phyloP scores from a whole-genome alignment of 768 basidiomycete genomes.

The Tylopilus plumbeoviolaceoides region DNA sequence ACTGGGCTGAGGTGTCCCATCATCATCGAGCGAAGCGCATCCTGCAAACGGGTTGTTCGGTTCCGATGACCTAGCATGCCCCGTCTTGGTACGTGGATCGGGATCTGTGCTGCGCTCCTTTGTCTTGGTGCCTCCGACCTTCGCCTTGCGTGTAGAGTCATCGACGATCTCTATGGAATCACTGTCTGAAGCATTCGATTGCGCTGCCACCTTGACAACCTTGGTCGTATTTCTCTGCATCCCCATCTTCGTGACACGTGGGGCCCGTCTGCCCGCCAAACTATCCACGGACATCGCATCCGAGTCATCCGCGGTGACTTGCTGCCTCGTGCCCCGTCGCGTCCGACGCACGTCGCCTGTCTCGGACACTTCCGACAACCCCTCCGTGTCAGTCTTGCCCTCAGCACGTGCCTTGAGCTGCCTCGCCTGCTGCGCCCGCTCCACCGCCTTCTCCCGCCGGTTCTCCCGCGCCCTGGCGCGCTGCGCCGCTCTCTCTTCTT shows the following conservation, averaged over 20 bases:
- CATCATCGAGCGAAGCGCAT: constrained; percentile 2
- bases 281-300: constrained; percentile 31
- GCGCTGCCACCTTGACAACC: not conserved
- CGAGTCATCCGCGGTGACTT: constrained; percentile 2
- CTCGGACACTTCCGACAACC: constrained; percentile 5
- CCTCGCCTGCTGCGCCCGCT: constrained; percentile 17
- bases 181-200: constrained; percentile 1
- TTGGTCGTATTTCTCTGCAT: not conserved
- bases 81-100: not conserved
- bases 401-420: constrained; percentile 1
- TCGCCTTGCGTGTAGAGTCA: not conserved
- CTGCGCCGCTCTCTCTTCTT: constrained; percentile 21
- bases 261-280: constrained; percentile 7
- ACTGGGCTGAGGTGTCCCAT: constrained; percentile 26
- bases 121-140: not conserved
- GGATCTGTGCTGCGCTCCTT: not conserved
- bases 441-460: constrained; percentile 20
- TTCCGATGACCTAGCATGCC: not conserved
- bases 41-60: not conserved
- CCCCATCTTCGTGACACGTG: constrained; percentile 3
- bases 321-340: constrained; percentile 1
- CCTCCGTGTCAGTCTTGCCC: not conserved
- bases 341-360: constrained; percentile 2
- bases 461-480: constrained; percentile 16
- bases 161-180: constrained; percentile 2